Base-by-base conservation (phyloP, 75 land plant species). In the Pinus taeda region DNA sequence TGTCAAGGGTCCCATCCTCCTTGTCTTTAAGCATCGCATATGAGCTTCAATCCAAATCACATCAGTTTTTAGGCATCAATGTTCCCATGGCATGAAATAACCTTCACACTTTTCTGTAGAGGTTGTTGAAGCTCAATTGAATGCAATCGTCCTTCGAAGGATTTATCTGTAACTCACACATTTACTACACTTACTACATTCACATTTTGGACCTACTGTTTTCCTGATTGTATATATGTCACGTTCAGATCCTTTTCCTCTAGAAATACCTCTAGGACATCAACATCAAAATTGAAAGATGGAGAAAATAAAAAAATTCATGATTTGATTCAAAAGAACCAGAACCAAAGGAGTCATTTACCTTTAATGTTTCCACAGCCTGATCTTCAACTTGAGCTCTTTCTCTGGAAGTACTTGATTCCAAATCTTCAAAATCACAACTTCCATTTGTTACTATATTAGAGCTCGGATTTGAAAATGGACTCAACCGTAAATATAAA, bases 401-500 rank as follows among this genome's bases (percentile, higher is more conserved):
- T 59, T 14, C 77, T 61, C 77, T 58, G 29, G 71, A 75, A 39
- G 60, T 75, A 22, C 62, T 75, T 20, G 77, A 75, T 36, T 61
- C 77, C 15, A 75, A 62, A 42, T 75, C 77, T 61, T 75, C 77
- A 59, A 75, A 2, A 12, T 75, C 77, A 60, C 29, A 58, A 21
- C 37, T 30, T 39, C 77, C 62, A 61, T 13, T 58, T 11, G 71
- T 60, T 20, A 22, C 77, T 7, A 21, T n/a, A n/a, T 30, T 26
- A 36, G 21, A 61, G 53, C 77, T 17, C 36, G 45, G 71, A 75
- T 18, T 33, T 59, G 77, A 60, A 20, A 53, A 36, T n/a, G 67
- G 77, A 18, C 77, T 67, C 77, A 75, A 39, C 30, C 77, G n/a
- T 39, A 75, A 75, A 75, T 36, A 29, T 33, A 75, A 36, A 60